Evolutionary conservation across 768 basidiomycete species (phyloP), one percentile per base, ranked within the genome.

Genomic region (Ephemerocybe angulata): DNA sequence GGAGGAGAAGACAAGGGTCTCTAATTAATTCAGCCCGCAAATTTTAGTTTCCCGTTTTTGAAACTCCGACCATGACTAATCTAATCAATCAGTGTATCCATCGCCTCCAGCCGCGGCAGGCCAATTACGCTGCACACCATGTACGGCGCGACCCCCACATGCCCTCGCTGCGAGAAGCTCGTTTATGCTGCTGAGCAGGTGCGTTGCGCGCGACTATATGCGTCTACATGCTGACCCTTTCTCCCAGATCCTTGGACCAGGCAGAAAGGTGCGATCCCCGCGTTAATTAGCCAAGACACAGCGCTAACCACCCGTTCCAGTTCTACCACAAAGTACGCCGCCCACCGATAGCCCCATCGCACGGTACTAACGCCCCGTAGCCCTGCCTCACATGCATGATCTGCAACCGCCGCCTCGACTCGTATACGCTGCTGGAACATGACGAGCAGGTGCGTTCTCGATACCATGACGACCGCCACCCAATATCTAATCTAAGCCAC

Each of bases 181-280:
- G 93, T 94, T 29, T 95, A 95, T 70, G 88, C 87, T 57, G 92
- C 91, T 50, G 92, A 95, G 68, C 90, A 94, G 81, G 89, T 86
- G 57, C 59, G 76, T 67, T 1, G 11, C 30, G 27, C 13, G 41
- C 50, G 30, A 40, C 19, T 19, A 30, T n/a, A 31, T 31, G 19
- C 10, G 25, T 4, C 19, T 30, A 10, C 1, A 55, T 19, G 25
- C 50, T 46, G 28, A 47, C 62, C 44, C 62, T 56, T 58, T 50
- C 50, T 33, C 53, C 54, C 61, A 91, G 88, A 82, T 82, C 28
- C 84, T 94, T 76, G 93, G 93, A 19, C 93, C 93, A 51, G 93
- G 88, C 22, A 82, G 93, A 66, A 93, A 88, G 83, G 93, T 91
- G 65, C 63, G 81, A 44, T 33, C 38, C 57, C 21, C 15, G 10